phyloP scores from a whole-genome alignment of 2,329 filamentous ascomycete species.

The Fusarium sp. region DNA sequence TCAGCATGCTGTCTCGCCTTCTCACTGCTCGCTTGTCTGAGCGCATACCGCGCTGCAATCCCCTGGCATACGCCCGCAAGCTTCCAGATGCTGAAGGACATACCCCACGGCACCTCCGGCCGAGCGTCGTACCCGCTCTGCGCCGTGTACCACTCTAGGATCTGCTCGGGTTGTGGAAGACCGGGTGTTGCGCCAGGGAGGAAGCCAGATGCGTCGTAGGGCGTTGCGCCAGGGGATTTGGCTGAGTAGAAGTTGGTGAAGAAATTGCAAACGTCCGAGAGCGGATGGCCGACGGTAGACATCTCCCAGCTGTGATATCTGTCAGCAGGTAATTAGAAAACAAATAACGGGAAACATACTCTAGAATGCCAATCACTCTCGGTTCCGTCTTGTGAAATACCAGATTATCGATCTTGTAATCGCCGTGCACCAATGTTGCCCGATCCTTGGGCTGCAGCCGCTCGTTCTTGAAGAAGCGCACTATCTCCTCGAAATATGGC shows the following conservation, averaged over 20 bases:
- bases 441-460: conserved; percentile 80
- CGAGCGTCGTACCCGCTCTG: conserved; percentile 78
- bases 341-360: conserved; percentile 63
- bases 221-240: conserved; percentile 40
- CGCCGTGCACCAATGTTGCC: conserved; percentile 87
- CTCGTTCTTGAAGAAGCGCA: conserved; percentile 80
- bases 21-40: conserved; percentile 88
- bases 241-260: conserved; percentile 58
- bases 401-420: conserved; percentile 95
- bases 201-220: conserved; percentile 64
- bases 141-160: conserved; percentile 57
- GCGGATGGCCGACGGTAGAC: conserved; percentile 95
- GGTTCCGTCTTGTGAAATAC: conserved; percentile 92
- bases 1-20: conserved; percentile 79
- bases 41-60: conserved; percentile 88
- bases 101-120: conserved; percentile 70
- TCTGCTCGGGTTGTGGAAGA: conserved; percentile 61
- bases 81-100: conserved; percentile 73
- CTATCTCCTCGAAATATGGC: conserved; percentile 84
- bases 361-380: conserved; percentile 89
- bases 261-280: conserved; percentile 90
- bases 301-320: conserved; percentile 81
- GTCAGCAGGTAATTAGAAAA: conserved; percentile 3
- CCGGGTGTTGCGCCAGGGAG: conserved; percentile 73
- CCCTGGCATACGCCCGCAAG: conserved; percentile 79